phyloP scores from a whole-genome alignment of 768 basidiomycete species.

The Cubamyces lactineus region DNA sequence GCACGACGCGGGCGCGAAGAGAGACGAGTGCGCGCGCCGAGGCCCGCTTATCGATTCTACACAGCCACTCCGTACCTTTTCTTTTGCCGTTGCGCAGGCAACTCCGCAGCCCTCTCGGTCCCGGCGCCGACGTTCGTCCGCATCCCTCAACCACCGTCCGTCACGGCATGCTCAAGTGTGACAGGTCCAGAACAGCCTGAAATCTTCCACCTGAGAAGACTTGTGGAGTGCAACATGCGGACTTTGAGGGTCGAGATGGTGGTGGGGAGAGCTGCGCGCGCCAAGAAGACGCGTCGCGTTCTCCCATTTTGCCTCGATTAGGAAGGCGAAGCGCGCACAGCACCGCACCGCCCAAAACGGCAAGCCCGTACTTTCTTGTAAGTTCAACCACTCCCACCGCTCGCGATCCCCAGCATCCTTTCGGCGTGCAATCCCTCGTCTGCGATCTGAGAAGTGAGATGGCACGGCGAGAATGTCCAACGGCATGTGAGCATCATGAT shows the following conservation, averaged over 20 bases:
- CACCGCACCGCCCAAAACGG: not conserved
- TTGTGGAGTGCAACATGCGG: too few relatives aligned
- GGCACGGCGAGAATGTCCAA: too few relatives aligned
- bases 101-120: not conserved
- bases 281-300: too few relatives aligned
- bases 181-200: not conserved
- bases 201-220: not conserved
- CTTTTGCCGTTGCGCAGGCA: conserved; percentile 13
- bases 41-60: conserved; percentile 12
- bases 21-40: not conserved
- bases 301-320: not conserved
- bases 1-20: not conserved
- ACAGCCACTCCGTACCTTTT: conserved; percentile 15
- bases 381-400: too few relatives aligned
- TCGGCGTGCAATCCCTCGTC: too few relatives aligned
- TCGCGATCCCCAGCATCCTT: too few relatives aligned
- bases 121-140: not conserved
- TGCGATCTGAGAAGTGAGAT: too few relatives aligned
- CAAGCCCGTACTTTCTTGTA: not conserved
- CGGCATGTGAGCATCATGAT: too few relatives aligned
- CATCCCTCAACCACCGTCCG: not conserved
- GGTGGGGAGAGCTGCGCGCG: too few relatives aligned
- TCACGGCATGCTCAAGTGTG: not conserved
- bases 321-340: not conserved
- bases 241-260: too few relatives aligned